A percentile compares a stretch with the other conserved stretches of the same genome.
These are phyloP conservation scores for Eucalyptus coolabah DNA, from an alignment of 345 rosid species.

Conservation along the genomic window DNA sequence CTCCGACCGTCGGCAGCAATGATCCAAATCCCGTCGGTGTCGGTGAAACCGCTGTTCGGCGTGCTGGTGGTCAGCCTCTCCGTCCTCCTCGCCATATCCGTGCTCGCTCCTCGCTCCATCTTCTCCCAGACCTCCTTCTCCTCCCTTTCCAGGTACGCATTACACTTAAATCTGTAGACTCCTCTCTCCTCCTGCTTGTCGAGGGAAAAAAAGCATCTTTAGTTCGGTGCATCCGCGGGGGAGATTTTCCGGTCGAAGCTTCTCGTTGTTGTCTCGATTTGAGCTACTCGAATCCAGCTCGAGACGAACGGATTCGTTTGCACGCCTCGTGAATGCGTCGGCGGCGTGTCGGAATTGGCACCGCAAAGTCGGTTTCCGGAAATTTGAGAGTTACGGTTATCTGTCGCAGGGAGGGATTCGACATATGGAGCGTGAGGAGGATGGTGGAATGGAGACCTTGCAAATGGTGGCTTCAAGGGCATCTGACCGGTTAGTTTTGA, in stretches of 20 bases:
- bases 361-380: background rate
- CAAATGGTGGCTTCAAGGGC: slow-evolving; percentile 83
- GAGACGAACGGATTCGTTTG: background rate
- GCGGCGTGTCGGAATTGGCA: background rate
- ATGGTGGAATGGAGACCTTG: slow-evolving; percentile 87
- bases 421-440: slow-evolving; percentile 79
- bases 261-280: background rate
- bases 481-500: slow-evolving; percentile 34
- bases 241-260: background rate
- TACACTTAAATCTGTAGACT: background rate
- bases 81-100: slow-evolving; percentile 42
- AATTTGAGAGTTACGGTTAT: background rate
- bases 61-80: slow-evolving; percentile 39
- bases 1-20: background rate
- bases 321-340: background rate
- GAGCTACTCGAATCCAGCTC: background rate
- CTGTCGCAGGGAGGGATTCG: slow-evolving; percentile 22
- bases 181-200: background rate
- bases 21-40: slow-evolving; percentile 31
- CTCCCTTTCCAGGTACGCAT: slow-evolving; percentile 13
- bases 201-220: background rate
- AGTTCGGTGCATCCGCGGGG: background rate
- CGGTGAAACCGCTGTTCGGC: slow-evolving; percentile 58
- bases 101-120: slow-evolving; percentile 39
- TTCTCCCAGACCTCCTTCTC: slow-evolving; percentile 4